phyloP scores from a whole-genome alignment of 2,329 filamentous ascomycete species.

The Endothia cerciana region DNA sequence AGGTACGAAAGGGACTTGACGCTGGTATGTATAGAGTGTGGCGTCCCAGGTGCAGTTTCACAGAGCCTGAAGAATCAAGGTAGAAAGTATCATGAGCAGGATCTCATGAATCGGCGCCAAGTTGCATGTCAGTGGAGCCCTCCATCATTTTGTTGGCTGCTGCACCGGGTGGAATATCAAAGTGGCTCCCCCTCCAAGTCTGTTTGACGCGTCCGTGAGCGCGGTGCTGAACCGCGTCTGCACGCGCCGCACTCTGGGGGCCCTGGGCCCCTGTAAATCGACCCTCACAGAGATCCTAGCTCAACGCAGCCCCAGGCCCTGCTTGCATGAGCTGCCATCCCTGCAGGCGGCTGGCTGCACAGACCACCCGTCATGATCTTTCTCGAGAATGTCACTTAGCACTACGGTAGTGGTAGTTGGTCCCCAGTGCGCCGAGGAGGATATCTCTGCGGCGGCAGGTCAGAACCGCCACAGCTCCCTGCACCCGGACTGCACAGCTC shows the following conservation, averaged over 20 bases:
- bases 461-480: background rate
- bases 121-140: conserved; percentile 18
- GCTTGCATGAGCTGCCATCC: conserved; percentile 15
- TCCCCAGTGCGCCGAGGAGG: background rate
- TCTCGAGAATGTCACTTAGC: conserved; percentile 10
- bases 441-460: background rate
- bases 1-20: background rate
- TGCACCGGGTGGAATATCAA: conserved; percentile 19
- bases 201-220: conserved; percentile 27
- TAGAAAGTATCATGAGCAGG: conserved; percentile 12
- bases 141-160: conserved; percentile 20
- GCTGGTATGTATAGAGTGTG: background rate
- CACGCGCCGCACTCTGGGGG: conserved; percentile 21
- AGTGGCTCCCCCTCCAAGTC: conserved; percentile 20
- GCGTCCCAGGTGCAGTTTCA: background rate
- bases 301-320: background rate
- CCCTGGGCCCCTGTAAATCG: background rate
- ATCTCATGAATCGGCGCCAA: conserved; percentile 11
- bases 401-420: background rate
- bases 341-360: conserved; percentile 23
- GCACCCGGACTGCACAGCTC: background rate
- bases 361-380: conserved; percentile 20
- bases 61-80: background rate
- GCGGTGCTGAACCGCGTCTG: conserved; percentile 25
- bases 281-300: background rate